Percentiles rank a stretch among this genome's conserved stretches.
Evolutionary conservation across 495 filamentous ascomycete genomes (phyloP).

Genomic region (Hyphodiscus hymeniophilus): DNA sequence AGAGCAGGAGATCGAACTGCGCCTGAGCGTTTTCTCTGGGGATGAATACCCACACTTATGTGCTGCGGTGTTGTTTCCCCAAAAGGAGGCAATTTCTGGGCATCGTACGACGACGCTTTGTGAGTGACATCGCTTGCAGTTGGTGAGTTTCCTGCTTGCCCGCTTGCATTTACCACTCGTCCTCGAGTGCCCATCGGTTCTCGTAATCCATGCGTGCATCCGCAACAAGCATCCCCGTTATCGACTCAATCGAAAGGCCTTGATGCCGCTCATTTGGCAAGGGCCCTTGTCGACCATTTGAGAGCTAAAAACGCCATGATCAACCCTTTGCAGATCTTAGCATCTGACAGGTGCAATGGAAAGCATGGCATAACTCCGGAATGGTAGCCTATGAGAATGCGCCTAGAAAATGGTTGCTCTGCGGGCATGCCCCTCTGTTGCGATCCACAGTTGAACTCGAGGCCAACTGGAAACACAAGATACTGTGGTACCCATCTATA

Average conservation of each 20-base stretch:
- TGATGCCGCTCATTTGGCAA: slow-evolving; percentile 4
- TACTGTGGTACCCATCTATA: not conserved
- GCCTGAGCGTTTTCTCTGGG: too few species aligned
- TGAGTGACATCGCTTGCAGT: not conserved
- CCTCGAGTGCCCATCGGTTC: slow-evolving; percentile 14
- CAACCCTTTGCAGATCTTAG: slow-evolving; percentile 22
- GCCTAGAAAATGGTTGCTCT: not conserved
- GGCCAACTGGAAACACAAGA: not conserved
- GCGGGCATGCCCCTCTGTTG: not conserved
- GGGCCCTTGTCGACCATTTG: slow-evolving; percentile 13
- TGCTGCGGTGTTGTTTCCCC: too few species aligned
- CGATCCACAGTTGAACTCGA: not conserved
- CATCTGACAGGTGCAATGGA: slow-evolving; percentile 18
- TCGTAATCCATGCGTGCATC: slow-evolving; percentile 18
- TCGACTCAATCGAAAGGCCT: slow-evolving; percentile 15
- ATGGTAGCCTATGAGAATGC: slow-evolving; percentile 12
- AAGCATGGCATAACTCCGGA: slow-evolving; percentile 1
- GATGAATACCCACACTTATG: too few species aligned
- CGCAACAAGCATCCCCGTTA: slow-evolving; percentile 4
- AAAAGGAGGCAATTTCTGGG: too few species aligned
- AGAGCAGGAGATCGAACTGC: too few species aligned
- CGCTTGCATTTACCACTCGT: not conserved
- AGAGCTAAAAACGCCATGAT: slow-evolving; percentile 23
- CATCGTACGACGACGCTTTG: too few species aligned
- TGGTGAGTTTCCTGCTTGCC: not conserved